Evolutionary conservation across 176 grass and related monocot genomes (phyloP).

Genomic region (Rhynchospora tenuis): DNA sequence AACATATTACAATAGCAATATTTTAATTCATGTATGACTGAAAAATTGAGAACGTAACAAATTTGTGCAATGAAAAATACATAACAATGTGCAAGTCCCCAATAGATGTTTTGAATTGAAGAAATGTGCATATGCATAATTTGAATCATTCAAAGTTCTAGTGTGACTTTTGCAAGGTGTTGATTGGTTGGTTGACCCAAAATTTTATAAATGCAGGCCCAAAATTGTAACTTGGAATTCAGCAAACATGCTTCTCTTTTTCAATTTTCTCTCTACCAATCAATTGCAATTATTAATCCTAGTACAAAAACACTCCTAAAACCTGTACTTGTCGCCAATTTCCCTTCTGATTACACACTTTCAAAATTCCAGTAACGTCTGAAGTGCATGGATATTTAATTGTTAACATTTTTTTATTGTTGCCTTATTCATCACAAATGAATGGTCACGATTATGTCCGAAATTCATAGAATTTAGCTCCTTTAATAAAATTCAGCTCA

Average conservation of each 20-base stretch:
- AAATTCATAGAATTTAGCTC: not conserved
- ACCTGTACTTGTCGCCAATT: not conserved
- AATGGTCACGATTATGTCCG: not conserved
- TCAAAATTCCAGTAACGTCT: too few relatives aligned
- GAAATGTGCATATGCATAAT: not conserved
- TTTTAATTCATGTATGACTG: not conserved
- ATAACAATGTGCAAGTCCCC: not conserved
- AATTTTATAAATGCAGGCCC: not conserved
- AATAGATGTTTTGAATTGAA: not conserved
- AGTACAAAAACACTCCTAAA: not conserved
- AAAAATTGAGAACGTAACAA: not conserved
- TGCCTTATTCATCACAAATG: not conserved
- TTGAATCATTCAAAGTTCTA: slow-evolving; percentile 1
- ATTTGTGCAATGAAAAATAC: not conserved
- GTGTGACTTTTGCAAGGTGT: not conserved
- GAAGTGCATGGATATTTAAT: too few relatives aligned
- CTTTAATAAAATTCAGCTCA: not conserved
- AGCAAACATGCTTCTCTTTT: not conserved
- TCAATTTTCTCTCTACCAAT: not conserved
- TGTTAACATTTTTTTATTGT: not conserved
- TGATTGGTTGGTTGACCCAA: not conserved
- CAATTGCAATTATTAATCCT: not conserved
- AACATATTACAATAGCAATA: not conserved
- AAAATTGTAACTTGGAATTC: not conserved
- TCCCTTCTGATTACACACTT: too few relatives aligned